phyloP scores from a whole-genome alignment of 805 yeast genomes.

The Saturnispora kantuleensis region DNA sequence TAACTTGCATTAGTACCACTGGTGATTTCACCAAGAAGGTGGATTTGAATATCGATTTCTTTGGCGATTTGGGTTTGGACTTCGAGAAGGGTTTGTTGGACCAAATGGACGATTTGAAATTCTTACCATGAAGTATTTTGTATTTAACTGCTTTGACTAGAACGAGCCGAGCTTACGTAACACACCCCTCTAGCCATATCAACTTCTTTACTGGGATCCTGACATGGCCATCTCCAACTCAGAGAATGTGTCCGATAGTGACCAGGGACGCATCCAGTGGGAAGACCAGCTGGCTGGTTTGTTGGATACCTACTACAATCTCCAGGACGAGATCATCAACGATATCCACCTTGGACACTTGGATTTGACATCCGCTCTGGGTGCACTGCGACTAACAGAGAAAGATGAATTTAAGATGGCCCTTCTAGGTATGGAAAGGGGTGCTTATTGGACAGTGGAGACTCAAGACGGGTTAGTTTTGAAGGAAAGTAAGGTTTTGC shows the following conservation, averaged over 20 bases:
- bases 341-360: background rate
- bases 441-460: slow-evolving; percentile 12
- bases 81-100: background rate
- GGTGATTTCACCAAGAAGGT: background rate
- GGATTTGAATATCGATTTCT: slow-evolving; percentile 1
- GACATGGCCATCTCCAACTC: slow-evolving; percentile 9
- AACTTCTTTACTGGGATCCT: background rate
- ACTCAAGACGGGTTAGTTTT: slow-evolving; percentile 1
- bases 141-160: too few relatives aligned
- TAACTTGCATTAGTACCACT: too few relatives aligned
- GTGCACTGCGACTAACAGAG: slow-evolving; percentile 10
- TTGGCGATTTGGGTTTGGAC: slow-evolving; percentile 3
- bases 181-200: too few relatives aligned
- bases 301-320: background rate
- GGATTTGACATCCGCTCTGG: slow-evolving; percentile 1
- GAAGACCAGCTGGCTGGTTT: slow-evolving; percentile 3
- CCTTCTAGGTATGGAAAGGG: slow-evolving; percentile 4
- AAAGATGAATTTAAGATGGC: slow-evolving; percentile 10
- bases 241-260: slow-evolving; percentile 12
- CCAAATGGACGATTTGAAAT: background rate
- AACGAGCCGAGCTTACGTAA: too few relatives aligned
- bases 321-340: background rate
- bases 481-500: slow-evolving; percentile 5
- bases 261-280: slow-evolving; percentile 1
- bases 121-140: background rate